phyloP scores from a whole-genome alignment of 208 protist genomes.

The Trypanosoma cruzi region DNA sequence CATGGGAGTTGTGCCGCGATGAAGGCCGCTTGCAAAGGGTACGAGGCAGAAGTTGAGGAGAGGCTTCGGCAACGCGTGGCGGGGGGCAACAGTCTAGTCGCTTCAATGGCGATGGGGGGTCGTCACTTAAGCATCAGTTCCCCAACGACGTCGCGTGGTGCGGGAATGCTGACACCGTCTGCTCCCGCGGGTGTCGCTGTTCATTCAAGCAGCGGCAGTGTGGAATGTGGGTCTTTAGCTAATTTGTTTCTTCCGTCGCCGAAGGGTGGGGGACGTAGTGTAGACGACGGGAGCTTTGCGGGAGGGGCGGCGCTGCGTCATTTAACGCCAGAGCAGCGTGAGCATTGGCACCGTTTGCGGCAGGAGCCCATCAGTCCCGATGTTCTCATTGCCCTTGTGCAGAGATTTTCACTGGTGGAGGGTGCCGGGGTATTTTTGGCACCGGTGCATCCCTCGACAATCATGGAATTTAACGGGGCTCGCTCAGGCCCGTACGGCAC shows the following conservation, averaged over 20 bases:
- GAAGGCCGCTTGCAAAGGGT: conserved; percentile 25
- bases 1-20: conserved; percentile 26
- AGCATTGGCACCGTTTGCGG: conserved; percentile 47
- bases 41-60: conserved; percentile 12
- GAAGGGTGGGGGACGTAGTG: neutral
- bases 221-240: neutral
- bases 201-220: neutral
- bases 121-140: neutral
- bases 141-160: neutral
- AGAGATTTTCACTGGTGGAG: conserved; percentile 64
- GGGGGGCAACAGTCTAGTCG: neutral
- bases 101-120: neutral
- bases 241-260: conserved; percentile 1
- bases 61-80: conserved; percentile 5
- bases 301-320: neutral
- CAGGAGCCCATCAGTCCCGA: conserved; percentile 59
- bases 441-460: conserved; percentile 58
- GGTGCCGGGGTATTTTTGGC: conserved; percentile 67
- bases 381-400: conserved; percentile 54
- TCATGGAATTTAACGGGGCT: conserved; percentile 87
- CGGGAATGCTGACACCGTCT: neutral
- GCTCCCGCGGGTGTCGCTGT: neutral
- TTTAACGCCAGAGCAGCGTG: conserved; percentile 42
- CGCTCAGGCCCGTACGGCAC: conserved; percentile 60
- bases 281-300: conserved; percentile 2